A percentile compares a stretch with the other conserved stretches of the same genome.
phyloP scores from a whole-genome alignment of 2,329 filamentous ascomycete species.

The Fusarium hainanense region DNA sequence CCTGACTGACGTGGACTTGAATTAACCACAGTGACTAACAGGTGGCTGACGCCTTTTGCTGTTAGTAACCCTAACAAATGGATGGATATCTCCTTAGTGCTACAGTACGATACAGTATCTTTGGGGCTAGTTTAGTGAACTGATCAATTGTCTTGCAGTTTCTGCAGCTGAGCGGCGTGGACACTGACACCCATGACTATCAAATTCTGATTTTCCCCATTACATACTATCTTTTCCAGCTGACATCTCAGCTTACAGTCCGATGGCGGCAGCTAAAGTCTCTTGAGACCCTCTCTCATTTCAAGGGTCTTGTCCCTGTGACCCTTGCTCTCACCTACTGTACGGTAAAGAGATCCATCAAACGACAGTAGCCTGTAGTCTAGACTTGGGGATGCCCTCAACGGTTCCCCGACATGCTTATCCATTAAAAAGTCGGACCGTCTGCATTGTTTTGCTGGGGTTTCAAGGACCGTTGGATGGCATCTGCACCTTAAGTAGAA shows the following conservation, averaged over 20 bases:
- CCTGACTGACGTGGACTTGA: slow-evolving; percentile 41
- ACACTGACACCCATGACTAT: neutral
- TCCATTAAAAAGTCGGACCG: slow-evolving; percentile 23
- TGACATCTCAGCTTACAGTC: slow-evolving; percentile 25
- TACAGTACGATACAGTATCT: neutral
- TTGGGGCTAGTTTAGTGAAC: neutral
- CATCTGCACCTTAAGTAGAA: slow-evolving; percentile 21
- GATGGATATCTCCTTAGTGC: no score
- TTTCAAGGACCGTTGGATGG: slow-evolving; percentile 20
- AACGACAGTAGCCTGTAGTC: slow-evolving; percentile 5
- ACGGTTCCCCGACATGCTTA: slow-evolving; percentile 10
- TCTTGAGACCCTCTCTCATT: neutral
- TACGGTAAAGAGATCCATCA: slow-evolving; percentile 12
- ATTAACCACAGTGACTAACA: slow-evolving; percentile 15
- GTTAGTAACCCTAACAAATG: no score
- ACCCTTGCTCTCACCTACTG: slow-evolving; percentile 7
- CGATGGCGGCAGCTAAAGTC: neutral
- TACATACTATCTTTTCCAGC: neutral
- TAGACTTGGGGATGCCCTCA: neutral
- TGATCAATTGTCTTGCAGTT: slow-evolving; percentile 12
- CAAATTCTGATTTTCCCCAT: neutral
- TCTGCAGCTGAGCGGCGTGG: slow-evolving; percentile 19
- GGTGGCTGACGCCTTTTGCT: neutral
- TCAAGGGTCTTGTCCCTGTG: slow-evolving; percentile 3
- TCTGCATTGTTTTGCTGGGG: slow-evolving; percentile 25